Evolutionary conservation across 1,139 yeast species (phyloP), one percentile per base, ranked within the genome.

Genomic region (Taphrina wiesneri): DNA sequence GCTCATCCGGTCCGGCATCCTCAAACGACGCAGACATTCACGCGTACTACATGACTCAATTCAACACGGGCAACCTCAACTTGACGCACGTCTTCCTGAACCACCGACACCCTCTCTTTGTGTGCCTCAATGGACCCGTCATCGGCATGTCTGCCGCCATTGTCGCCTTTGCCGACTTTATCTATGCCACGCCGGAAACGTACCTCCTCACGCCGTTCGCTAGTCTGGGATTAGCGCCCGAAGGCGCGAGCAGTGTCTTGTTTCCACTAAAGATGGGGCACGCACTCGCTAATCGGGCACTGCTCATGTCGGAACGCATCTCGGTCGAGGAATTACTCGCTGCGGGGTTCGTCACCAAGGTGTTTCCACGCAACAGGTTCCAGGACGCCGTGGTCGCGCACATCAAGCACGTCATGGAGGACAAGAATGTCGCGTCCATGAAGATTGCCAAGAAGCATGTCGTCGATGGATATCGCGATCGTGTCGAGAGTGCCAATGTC

Each of bases 61-160:
- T 88, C 73, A 85, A 86, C 15, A 84, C 90, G 9, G 83, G 92
- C 74, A 90, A 90, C 75, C 81, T 86, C 28, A 85, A 82, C 72
- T 77, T 90, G 67, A 86, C 95, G 6, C 84, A 86, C 69, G 79
- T 87, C 53, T 86, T 89, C 75, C 83, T 85, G 71, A 83, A 85
- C 73, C 97, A 90, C 75, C 78, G 82, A 25, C 91, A 90, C 76
- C 81, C 90, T 3, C 78, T 90, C 63, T 86, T 86, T 28, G 85
- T 86, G 46, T 92, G 93, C 13, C 80, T 90, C 68, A 90, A 90
- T 73, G 97, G 97, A 0, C 96, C 97, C 0, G 96, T 86, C 13
- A 83, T 90, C 70, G 97, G 97, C 0, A 81, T 90, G 69, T 79
- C 86, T 52, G 85, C 95, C 2, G 91, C 92, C 0, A 77, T 90